These are phyloP conservation scores for Microbotryum saponariae DNA, from an alignment of 1,284 basidiomycete genomes.

Conservation along the genomic window DNA sequence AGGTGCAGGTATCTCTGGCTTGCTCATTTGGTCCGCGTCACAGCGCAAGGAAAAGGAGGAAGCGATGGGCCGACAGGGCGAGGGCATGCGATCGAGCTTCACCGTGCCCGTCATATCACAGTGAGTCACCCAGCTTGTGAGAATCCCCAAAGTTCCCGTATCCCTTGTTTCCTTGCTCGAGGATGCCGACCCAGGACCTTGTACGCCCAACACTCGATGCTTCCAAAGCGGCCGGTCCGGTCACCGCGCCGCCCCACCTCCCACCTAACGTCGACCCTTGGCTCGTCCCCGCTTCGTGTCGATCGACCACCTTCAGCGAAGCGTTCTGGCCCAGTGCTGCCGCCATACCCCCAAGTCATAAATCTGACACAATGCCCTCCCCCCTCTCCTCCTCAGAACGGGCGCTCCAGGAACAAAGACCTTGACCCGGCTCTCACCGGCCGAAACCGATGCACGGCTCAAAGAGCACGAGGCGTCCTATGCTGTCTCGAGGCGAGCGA, in stretches of 20 bases:
- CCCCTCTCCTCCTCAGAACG: conserved; percentile 4
- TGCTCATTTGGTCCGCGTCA: conserved; percentile 13
- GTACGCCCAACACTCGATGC: too few species aligned
- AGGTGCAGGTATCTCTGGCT: conserved; percentile 16
- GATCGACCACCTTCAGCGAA: too few species aligned
- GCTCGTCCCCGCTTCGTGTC: too few species aligned
- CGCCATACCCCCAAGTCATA: background rate
- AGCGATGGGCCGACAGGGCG: background rate
- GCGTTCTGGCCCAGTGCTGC: too few species aligned
- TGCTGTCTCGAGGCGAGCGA: conserved; percentile 43
- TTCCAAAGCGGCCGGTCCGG: background rate
- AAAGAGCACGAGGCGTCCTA: conserved; percentile 48
- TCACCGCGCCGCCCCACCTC: background rate
- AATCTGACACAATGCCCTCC: background rate
- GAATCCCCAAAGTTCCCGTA: too few species aligned
- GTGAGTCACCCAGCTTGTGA: conserved; percentile 9
- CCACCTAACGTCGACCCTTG: too few species aligned
- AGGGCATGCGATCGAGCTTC: conserved; percentile 12
- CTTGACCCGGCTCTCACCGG: conserved; percentile 51
- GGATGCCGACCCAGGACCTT: too few species aligned
- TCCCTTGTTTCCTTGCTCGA: too few species aligned
- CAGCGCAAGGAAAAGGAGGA: background rate
- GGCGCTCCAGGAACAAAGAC: conserved; percentile 29
- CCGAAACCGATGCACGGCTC: conserved; percentile 54
- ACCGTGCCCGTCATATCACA: conserved; percentile 28